phyloP scores from a whole-genome alignment of 176 grass and related monocot species.

The Paspalum vaginatum region DNA sequence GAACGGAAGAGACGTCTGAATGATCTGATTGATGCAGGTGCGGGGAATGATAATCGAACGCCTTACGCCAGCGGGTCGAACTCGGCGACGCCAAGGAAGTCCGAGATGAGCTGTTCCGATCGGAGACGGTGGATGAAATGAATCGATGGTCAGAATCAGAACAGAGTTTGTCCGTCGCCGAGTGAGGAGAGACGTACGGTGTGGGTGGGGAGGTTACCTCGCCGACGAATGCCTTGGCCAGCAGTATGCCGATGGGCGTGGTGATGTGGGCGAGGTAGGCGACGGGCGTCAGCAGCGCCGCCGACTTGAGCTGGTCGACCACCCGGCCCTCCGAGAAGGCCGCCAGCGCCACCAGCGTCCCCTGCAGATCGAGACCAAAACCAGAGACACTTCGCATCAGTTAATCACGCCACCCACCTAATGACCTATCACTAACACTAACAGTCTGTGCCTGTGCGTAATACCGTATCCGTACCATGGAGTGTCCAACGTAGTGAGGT shows the following conservation, averaged over 20 bases:
- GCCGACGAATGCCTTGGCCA: conserved; percentile 65
- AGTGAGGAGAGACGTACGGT: too few species aligned
- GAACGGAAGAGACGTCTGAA: background rate
- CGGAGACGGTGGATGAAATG: too few species aligned
- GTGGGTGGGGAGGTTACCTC: conserved; percentile 41
- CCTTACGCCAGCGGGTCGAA: conserved; percentile 65
- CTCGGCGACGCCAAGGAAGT: conserved; percentile 58
- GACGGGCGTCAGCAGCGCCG: conserved; percentile 73
- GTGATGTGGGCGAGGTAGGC: conserved; percentile 84
- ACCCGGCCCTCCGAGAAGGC: conserved; percentile 75
- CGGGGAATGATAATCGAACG: too few species aligned
- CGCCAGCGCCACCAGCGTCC: conserved; percentile 73
- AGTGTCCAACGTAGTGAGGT: conserved; percentile 86
- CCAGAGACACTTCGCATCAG: background rate
- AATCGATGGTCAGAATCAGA: background rate
- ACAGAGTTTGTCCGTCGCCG: background rate
- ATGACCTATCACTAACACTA: background rate
- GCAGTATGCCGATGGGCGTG: conserved; percentile 58
- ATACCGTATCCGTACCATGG: conserved; percentile 54
- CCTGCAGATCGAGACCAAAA: conserved; percentile 41
- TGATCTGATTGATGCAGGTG: background rate
- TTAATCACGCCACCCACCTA: background rate
- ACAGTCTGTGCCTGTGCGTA: background rate
- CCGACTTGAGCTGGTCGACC: conserved; percentile 73
- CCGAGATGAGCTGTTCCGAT: conserved; percentile 46